Evolutionary conservation across 176 grass and related monocot species (phyloP), one percentile per base, ranked within the genome.

Genomic region (Cenchrus purpureus): DNA sequence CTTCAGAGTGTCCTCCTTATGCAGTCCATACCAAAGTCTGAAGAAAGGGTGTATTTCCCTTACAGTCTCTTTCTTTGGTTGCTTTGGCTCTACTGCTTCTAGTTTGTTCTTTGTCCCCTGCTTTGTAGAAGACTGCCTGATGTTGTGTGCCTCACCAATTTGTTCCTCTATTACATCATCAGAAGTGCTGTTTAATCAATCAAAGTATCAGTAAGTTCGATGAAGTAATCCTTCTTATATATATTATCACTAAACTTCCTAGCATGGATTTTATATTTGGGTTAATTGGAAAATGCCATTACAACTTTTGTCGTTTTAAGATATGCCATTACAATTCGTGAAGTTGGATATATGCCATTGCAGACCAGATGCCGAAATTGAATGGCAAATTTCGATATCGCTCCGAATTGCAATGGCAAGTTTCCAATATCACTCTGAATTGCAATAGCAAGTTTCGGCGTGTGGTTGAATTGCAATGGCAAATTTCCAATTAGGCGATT

Each of bases 1-100:
- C 83, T 88, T 93, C 64, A 79, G 74, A 87, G 87, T 82, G 58
- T 94, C 86, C 2, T 89, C 87, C 68, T 84, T 91, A 43, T 34
- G 77, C 71, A 94, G 68, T 43, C 71, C 73, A 73, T 86, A 93
- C 91, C 91, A 93, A 43, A 93, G 79, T 75, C 91, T 78, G 44
- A 84, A 88, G 75, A 84, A 88, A 57, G 75, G 73, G 55, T 52
- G 72, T 54, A 12, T 78, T 79, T 59, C 85, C 71, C 74, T 85
- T 73, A 43, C 34, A 70, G 42, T 67, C n/a, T 76, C 71, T 48
- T 48, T 66, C 59, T 68, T 87, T 20, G 44, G 20, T 58, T 79
- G 56, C 46, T 73, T 50, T 25, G 25, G 25, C 42, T 82, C 87
- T 37, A 64, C 32, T 70, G n/a, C 32, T 58, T 91, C 78, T 79